phyloP scores from a whole-genome alignment of 2,329 filamentous ascomycete species.

The Ophiostoma himal-ulmi region DNA sequence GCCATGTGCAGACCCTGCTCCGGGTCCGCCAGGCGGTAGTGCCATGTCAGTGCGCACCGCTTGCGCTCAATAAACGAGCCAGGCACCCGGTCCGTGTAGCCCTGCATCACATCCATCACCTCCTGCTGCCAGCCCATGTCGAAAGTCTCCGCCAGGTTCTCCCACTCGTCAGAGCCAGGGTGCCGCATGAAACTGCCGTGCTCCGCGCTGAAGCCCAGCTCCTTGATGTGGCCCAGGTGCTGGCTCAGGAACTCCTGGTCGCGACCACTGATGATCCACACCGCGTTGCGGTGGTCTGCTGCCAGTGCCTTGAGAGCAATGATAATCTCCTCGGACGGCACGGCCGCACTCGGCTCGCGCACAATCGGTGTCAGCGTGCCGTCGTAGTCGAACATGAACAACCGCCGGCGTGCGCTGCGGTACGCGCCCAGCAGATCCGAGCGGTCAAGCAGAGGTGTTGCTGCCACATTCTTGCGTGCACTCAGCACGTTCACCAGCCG shows the following conservation, averaged over 20 bases:
- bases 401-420: constrained; percentile 64
- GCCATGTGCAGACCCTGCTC: constrained; percentile 78
- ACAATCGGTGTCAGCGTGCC: constrained; percentile 95
- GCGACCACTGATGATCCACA: constrained; percentile 98
- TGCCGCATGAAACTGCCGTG: constrained; percentile 92
- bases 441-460: constrained; percentile 77
- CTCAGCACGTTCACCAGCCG: constrained; percentile 74
- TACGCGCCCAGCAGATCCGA: constrained; percentile 68
- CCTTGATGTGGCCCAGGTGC: constrained; percentile 84
- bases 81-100: constrained; percentile 79
- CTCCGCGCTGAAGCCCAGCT: constrained; percentile 91
- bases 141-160: constrained; percentile 77
- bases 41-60: constrained; percentile 91
- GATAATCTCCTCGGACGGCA: constrained; percentile 79
- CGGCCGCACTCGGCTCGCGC: constrained; percentile 78
- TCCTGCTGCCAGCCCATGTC: constrained; percentile 92
- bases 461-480: constrained; percentile 65
- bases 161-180: constrained; percentile 71
- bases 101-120: constrained; percentile 76
- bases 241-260: constrained; percentile 87
- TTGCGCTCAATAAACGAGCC: constrained; percentile 92
- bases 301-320: constrained; percentile 73
- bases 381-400: constrained; percentile 99
- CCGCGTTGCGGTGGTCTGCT: constrained; percentile 71
- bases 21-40: constrained; percentile 86